Conservation (phyloP, 164 flowering plant species). For the Liriodendron chinense region DNA sequence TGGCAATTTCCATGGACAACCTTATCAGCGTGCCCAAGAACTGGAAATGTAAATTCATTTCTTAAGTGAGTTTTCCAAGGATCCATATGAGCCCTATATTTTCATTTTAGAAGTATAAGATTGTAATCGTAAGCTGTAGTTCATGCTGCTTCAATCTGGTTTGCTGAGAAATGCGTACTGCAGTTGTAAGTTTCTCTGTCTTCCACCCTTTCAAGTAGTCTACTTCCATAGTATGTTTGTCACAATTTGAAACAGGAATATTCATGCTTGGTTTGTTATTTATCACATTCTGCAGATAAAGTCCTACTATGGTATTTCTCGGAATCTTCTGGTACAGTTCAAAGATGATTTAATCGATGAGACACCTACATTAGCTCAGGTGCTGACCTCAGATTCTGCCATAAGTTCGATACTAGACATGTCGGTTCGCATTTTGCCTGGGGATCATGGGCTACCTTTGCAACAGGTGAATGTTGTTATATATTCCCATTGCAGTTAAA, state of each 20-base stretch:
- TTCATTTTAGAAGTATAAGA: too few relatives aligned
- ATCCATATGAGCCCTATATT: too few relatives aligned
- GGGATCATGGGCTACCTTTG: constrained; percentile 87
- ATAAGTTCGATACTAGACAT: constrained; percentile 78
- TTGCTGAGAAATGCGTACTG: background rate
- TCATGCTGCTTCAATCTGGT: background rate
- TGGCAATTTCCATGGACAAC: too few relatives aligned
- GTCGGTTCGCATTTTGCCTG: constrained; percentile 78
- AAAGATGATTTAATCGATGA: constrained; percentile 90
- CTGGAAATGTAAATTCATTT: too few relatives aligned
- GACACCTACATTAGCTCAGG: constrained; percentile 73
- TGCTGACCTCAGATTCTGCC: constrained; percentile 73
- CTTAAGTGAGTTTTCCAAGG: too few relatives aligned
- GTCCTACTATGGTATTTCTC: constrained; percentile 81
- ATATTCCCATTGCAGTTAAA: background rate
- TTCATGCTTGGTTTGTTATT: background rate
- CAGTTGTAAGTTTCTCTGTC: background rate
- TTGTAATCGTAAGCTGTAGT: too few relatives aligned
- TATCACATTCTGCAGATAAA: constrained; percentile 46
- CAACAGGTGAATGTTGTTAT: constrained; percentile 68
- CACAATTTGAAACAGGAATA: background rate
- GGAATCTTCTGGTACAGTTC: constrained; percentile 85
- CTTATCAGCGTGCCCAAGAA: too few relatives aligned
- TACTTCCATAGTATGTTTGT: background rate
- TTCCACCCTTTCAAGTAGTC: background rate